Evolutionary conservation across 805 yeast genomes (phyloP).

Genomic region (Grigorovia yakushimaensis): DNA sequence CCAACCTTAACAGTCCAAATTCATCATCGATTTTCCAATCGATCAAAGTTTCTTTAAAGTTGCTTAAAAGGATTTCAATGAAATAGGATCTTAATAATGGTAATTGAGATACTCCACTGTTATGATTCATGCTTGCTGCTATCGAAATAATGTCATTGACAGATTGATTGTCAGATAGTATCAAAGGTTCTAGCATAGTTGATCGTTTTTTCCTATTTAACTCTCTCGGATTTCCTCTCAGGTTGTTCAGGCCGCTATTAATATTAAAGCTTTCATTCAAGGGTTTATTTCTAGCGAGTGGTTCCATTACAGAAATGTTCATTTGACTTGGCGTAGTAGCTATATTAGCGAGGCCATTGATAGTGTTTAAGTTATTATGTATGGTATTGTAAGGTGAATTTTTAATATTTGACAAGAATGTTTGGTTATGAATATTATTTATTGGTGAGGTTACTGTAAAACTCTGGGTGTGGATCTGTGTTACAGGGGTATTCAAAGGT

Average conservation of each 20-base stretch:
- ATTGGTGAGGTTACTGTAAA: background rate
- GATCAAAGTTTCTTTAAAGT: slow-evolving; percentile 11
- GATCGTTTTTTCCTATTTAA: background rate
- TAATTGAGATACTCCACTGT: slow-evolving; percentile 6
- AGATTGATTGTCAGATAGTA: background rate
- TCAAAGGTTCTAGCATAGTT: background rate
- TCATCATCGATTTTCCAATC: slow-evolving; percentile 24
- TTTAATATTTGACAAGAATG: background rate
- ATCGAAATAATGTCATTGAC: background rate
- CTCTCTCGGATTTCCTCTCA: background rate
- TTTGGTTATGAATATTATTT: background rate
- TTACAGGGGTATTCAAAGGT: slow-evolving; percentile 2
- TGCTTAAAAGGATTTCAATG: slow-evolving; percentile 14
- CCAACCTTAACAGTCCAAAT: slow-evolving; percentile 30
- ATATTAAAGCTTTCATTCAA: background rate
- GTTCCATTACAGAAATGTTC: slow-evolving; percentile 1
- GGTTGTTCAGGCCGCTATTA: background rate
- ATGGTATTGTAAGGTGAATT: background rate
- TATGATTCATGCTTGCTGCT: background rate
- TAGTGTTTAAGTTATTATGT: background rate
- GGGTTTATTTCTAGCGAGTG: slow-evolving; percentile 2
- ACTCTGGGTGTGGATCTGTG: slow-evolving; percentile 1
- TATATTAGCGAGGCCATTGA: background rate
- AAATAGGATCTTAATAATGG: slow-evolving; percentile 20
- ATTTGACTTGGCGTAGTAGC: background rate